phyloP scores from a whole-genome alignment of 148 eudicot species.

The Silene latifolia region DNA sequence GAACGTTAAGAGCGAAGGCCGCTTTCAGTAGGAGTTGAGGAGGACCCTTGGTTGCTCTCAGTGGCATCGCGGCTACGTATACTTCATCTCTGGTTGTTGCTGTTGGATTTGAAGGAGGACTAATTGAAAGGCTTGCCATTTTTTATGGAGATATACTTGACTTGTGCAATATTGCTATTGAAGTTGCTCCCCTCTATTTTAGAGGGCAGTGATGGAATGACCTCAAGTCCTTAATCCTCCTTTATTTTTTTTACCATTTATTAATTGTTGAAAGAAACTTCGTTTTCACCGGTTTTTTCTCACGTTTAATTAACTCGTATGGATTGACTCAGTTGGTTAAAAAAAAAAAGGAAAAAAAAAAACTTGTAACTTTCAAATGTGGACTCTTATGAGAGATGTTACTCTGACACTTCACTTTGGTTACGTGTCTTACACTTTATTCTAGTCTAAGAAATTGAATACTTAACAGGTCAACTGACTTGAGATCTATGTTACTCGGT shows the following conservation, averaged over 20 bases:
- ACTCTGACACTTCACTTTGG: no score
- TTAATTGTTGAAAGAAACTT: background rate
- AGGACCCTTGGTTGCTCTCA: slow-evolving; percentile 70
- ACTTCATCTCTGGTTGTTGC: slow-evolving; percentile 43
- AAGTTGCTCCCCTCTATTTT: background rate
- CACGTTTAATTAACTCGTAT: background rate
- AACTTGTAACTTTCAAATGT: no score
- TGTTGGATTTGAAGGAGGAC: slow-evolving; percentile 18
- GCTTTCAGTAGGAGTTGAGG: slow-evolving; percentile 68
- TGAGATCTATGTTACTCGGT: no score
- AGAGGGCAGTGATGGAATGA: background rate
- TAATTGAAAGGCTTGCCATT: slow-evolving; percentile 26
- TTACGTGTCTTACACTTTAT: no score
- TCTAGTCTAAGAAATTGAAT: no score
- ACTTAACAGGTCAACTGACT: no score
- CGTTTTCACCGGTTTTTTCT: background rate
- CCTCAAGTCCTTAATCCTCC: no score
- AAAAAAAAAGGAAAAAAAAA: background rate
- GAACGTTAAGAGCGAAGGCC: slow-evolving; percentile 58
- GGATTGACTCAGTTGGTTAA: background rate
- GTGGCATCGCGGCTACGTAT: slow-evolving; percentile 72
- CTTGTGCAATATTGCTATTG: background rate
- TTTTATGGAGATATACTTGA: background rate
- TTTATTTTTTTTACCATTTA: background rate
- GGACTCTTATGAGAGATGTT: background rate